Conservation (phyloP, 2,329 filamentous ascomycete species). For the Penicillium sp. region DNA sequence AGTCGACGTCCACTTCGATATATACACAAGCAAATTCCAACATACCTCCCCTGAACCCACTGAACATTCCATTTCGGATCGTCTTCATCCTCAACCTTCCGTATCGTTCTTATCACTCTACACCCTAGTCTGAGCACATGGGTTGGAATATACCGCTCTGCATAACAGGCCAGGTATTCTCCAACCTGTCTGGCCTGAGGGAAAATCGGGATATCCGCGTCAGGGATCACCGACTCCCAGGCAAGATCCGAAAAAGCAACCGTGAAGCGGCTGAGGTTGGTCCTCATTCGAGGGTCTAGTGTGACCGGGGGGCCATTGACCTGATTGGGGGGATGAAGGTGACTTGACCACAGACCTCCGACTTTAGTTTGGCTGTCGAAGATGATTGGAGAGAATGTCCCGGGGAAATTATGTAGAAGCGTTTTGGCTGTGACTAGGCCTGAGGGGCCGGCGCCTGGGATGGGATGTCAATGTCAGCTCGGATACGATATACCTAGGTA, state of each 20-base stretch:
- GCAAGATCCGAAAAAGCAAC: conserved; percentile 62
- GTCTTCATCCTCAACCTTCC: conserved; percentile 8
- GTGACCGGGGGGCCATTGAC: background rate
- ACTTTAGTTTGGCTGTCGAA: conserved; percentile 65
- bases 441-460: conserved; percentile 63
- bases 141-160: conserved; percentile 53
- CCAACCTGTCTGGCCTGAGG: conserved; percentile 76
- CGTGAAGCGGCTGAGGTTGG: conserved; percentile 74
- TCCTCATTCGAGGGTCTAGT: conserved; percentile 57
- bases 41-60: conserved; percentile 22
- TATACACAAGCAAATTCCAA: background rate
- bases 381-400: conserved; percentile 64
- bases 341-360: conserved; percentile 72
- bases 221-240: conserved; percentile 55
- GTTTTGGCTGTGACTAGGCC: conserved; percentile 71
- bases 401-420: conserved; percentile 59
- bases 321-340: background rate
- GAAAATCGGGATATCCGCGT: conserved; percentile 56
- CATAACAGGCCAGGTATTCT: conserved; percentile 66
- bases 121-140: conserved; percentile 51
- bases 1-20: background rate
- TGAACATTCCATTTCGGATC: conserved; percentile 41
- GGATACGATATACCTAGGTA: background rate
- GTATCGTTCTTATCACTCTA: conserved; percentile 31
- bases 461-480: conserved; percentile 2